A percentile compares a stretch with the other conserved stretches of the same genome.
Evolutionary conservation across 148 eudicot species (phyloP).

Genomic region (Vaccinium myrtillus): DNA sequence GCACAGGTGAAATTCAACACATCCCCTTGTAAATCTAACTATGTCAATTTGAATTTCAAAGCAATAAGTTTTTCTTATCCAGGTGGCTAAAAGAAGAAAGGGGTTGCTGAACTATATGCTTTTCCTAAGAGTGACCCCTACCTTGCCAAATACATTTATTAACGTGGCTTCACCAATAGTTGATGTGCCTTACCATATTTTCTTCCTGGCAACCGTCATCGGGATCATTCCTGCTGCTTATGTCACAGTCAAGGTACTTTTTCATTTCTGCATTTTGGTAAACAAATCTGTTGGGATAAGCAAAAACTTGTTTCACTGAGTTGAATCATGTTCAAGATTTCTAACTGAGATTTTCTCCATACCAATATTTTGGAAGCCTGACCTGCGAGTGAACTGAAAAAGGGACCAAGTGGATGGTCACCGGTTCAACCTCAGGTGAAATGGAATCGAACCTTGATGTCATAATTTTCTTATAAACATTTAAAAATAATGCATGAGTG

Average conservation of each 20-base stretch:
- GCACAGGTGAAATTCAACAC: constrained; percentile 51
- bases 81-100: constrained; percentile 82
- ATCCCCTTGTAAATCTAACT: neutral
- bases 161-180: constrained; percentile 98
- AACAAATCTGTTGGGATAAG: neutral
- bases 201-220: constrained; percentile 77
- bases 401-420: too few relatives aligned
- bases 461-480: too few relatives aligned
- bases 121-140: constrained; percentile 91
- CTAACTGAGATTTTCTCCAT: neutral
- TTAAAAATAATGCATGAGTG: too few relatives aligned
- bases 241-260: constrained; percentile 81
- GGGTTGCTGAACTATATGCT: constrained; percentile 91
- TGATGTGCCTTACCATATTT: constrained; percentile 86
- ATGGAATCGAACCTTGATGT: too few relatives aligned
- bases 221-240: constrained; percentile 92
- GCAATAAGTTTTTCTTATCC: constrained; percentile 20
- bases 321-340: neutral
- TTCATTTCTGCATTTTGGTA: neutral
- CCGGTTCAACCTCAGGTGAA: too few relatives aligned
- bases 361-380: neutral
- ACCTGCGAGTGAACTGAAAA: neutral
- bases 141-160: constrained; percentile 91
- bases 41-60: neutral
- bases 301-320: neutral